Evolutionary conservation across 306 rosid genomes (phyloP).

Genomic region (Fragaria iinumae): DNA sequence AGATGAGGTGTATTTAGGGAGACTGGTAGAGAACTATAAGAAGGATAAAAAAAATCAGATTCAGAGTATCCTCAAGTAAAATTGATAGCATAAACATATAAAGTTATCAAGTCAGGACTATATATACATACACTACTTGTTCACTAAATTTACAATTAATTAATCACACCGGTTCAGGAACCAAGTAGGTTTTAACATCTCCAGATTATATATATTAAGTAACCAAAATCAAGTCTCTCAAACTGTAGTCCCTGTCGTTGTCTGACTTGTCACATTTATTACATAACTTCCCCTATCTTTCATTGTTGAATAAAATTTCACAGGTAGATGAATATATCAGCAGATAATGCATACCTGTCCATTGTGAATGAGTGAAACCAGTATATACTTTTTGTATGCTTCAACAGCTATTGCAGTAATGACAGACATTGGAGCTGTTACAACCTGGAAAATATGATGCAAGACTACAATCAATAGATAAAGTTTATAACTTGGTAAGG

Average conservation of each 20-base stretch:
- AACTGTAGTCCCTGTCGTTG: background rate
- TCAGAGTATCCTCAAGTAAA: constrained; percentile 4
- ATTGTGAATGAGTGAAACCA: constrained; percentile 82
- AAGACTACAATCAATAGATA: constrained; percentile 12
- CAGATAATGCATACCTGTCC: constrained; percentile 63
- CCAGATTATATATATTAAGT: background rate
- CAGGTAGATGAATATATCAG: constrained; percentile 8
- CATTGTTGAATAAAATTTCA: background rate
- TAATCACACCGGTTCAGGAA: background rate
- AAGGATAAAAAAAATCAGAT: constrained; percentile 16
- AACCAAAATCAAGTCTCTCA: background rate
- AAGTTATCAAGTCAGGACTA: background rate
- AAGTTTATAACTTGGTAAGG: constrained; percentile 9
- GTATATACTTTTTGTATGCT: constrained; percentile 85
- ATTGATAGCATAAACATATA: constrained; percentile 1
- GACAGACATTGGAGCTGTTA: constrained; percentile 83
- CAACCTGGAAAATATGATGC: constrained; percentile 59
- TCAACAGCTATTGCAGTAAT: constrained; percentile 83
- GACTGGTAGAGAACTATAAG: constrained; percentile 68
- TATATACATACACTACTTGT: background rate
- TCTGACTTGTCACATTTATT: background rate
- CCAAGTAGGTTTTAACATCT: background rate
- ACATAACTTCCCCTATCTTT: background rate
- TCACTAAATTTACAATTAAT: background rate
- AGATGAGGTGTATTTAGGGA: constrained; percentile 81